phyloP scores from a whole-genome alignment of 2,329 filamentous ascomycete species.

The Periconia sp. region DNA sequence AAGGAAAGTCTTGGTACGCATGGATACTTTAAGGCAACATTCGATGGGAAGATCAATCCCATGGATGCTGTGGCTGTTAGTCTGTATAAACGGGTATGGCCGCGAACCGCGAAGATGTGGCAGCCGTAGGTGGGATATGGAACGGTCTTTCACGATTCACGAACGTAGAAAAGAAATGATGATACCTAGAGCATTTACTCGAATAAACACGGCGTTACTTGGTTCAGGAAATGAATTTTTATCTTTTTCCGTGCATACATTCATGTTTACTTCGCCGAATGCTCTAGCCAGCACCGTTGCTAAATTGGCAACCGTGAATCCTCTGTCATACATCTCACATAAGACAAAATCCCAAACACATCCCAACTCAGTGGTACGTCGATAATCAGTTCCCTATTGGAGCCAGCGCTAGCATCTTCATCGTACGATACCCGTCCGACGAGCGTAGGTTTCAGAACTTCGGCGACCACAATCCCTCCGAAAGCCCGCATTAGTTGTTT shows the following conservation, averaged over 20 bases:
- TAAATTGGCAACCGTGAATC: too few species aligned
- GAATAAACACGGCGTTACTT: neutral
- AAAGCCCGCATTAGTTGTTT: neutral
- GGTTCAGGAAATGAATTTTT: neutral
- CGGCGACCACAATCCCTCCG: neutral
- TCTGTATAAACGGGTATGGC: conserved; percentile 59
- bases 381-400: neutral
- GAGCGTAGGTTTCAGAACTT: neutral
- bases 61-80: conserved; percentile 92
- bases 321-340: too few species aligned
- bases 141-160: neutral
- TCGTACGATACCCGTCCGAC: neutral
- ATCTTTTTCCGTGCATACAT: too few species aligned
- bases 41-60: conserved; percentile 93
- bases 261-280: too few species aligned
- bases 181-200: neutral
- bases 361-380: neutral
- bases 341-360: too few species aligned
- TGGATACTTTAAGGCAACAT: conserved; percentile 99
- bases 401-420: neutral
- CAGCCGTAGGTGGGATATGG: conserved; percentile 1
- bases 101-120: conserved; percentile 63
- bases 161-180: neutral
- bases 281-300: too few species aligned
- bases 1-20: conserved; percentile 95